A percentile compares a stretch with the other conserved stretches of the same genome.
Conservation (phyloP, 1,284 basidiomycete genomes). For the Ustilago nuda region DNA sequence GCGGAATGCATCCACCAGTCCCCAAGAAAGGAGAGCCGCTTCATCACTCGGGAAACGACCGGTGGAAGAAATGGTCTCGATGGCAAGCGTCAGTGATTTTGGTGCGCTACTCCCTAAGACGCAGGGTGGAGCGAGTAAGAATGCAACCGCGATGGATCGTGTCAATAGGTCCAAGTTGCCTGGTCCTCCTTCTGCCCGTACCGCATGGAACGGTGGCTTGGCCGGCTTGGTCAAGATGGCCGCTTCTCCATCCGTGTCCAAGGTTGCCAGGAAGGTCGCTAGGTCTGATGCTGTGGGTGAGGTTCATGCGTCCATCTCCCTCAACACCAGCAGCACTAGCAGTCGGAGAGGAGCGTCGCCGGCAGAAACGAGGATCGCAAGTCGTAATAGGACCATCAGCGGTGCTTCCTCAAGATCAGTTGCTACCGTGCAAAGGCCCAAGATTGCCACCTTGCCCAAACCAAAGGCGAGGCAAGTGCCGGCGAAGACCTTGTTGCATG, state of each 20-base stretch:
- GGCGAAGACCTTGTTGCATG: conserved; percentile 31
- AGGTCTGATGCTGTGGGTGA: conserved; percentile 25
- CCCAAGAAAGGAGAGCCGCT: conserved; percentile 12
- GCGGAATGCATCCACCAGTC: conserved; percentile 10
- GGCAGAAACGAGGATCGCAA: background rate
- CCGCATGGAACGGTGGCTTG: conserved; percentile 18
- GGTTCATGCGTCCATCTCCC: conserved; percentile 16
- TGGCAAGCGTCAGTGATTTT: conserved; percentile 32
- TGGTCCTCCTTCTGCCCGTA: conserved; percentile 37
- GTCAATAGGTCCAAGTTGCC: conserved; percentile 19
- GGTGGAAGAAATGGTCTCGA: conserved; percentile 4
- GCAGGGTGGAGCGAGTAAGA: background rate
- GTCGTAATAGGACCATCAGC: conserved; percentile 15
- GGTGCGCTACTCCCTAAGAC: conserved; percentile 10
- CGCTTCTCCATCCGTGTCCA: conserved; percentile 24
- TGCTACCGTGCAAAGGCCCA: conserved; percentile 13
- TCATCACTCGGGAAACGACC: conserved; percentile 38
- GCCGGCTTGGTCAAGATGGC: background rate
- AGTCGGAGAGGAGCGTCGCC: background rate
- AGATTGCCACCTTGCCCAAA: conserved; percentile 39
- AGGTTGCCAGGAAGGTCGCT: conserved; percentile 34
- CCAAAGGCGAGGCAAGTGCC: conserved; percentile 15
- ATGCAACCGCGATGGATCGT: no score
- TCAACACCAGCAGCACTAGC: background rate
- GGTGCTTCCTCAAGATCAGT: conserved; percentile 8